Evolutionary conservation across 2,329 filamentous ascomycete species (phyloP), one percentile per base, ranked within the genome.

Genomic region (Erysiphe neolycopersici): DNA sequence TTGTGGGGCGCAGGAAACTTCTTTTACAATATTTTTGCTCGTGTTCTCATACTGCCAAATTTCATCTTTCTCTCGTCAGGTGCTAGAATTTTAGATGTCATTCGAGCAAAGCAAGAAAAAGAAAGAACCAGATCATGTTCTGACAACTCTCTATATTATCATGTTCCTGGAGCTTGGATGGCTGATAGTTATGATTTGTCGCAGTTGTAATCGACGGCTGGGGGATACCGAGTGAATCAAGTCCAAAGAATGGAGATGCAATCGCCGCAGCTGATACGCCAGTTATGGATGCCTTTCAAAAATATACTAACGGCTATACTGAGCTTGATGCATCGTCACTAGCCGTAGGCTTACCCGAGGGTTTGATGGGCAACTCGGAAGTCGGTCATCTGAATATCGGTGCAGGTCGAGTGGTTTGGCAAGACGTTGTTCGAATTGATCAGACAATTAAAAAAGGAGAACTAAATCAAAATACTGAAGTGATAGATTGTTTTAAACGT

Each of bases 351-450:
- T 73, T 98, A 43, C 89, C 89, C 17, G 85, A 98, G 60, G 89
- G 89, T 47, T 68, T 98, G 52, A 98, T 98, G 89, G 89, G 89
- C 51, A 98, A 98, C 69, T 92, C 82, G 54, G 89, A 98, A 63
- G 89, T 98, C 60, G 89, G 89, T 48, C 89, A 98, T 63, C 64
- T 98, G 66, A 98, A 98, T 69, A 95, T 98, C 60, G 89, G 89
- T 55, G 89, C 89, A 47, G 89, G 89, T 46, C 73, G 89, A 56
- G 89, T 98, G 48, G 89, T 98, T 55, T 98, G 89, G 89, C 89
- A 98, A 62, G 87, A 89, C 61, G 82, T 91, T 50, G 89, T 98
- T 51, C 80, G 89, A 56, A 98, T 98, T 63, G 89, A 94, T 62
- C 73, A 77, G 45, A 82, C 79, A 50, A 75, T 98, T 60, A 76